phyloP scores from a whole-genome alignment of 306 rosid species.

The Castanopsis chinensis region DNA sequence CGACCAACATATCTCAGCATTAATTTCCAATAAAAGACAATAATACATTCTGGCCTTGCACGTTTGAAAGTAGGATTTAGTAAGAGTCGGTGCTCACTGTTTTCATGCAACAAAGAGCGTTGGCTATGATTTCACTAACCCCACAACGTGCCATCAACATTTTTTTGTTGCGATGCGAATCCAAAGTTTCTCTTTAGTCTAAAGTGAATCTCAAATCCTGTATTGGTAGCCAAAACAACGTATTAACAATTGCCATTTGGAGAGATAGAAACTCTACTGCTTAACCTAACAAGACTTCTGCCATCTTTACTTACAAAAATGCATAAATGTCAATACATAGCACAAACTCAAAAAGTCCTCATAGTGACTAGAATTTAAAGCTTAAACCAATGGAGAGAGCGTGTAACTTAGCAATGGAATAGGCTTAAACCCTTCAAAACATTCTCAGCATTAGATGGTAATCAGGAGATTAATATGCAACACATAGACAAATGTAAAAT shows the following conservation, averaged over 20 bases:
- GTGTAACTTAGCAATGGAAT: too few species aligned
- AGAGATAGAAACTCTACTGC: too few species aligned
- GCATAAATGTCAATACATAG: neutral
- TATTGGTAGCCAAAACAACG: neutral
- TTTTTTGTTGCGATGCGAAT: neutral
- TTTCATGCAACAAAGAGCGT: neutral
- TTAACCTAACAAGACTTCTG: neutral
- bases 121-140: neutral
- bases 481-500: neutral
- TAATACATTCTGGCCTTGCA: slow-evolving; percentile 26
- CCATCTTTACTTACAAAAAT: neutral
- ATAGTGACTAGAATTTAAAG: neutral
- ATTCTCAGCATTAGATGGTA: neutral
- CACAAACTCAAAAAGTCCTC: neutral
- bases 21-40: slow-evolving; percentile 37
- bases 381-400: neutral
- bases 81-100: neutral
- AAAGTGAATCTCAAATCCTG: neutral
- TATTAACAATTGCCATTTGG: neutral
- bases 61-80: slow-evolving; percentile 17
- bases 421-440: neutral
- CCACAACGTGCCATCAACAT: neutral
- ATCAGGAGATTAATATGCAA: neutral
- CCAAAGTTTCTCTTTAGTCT: neutral
- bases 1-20: slow-evolving; percentile 27